Evolutionary conservation across 2,329 filamentous ascomycete species (phyloP).

Genomic region (Aspergillus transmontanensis): DNA sequence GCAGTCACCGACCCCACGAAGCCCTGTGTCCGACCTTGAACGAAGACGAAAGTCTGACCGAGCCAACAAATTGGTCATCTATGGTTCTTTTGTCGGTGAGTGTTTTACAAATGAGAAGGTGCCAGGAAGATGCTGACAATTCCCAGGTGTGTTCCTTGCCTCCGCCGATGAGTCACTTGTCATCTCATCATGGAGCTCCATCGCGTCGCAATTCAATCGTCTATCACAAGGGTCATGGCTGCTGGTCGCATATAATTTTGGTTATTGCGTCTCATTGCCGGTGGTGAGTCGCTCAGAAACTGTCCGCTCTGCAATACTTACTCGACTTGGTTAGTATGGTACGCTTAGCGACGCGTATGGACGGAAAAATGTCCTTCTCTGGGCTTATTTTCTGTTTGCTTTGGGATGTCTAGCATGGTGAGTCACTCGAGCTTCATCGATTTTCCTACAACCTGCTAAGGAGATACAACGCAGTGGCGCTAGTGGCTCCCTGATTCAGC

Average conservation of each 20-base stretch:
- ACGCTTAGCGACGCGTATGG: slow-evolving; percentile 51
- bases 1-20: background rate
- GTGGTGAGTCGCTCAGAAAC: slow-evolving; percentile 20
- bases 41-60: background rate
- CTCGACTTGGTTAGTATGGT: slow-evolving; percentile 37
- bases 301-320: background rate
- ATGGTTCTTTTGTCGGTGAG: slow-evolving; percentile 1
- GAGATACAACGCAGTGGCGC: background rate
- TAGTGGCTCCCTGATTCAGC: slow-evolving; percentile 15
- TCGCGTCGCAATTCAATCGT: slow-evolving; percentile 49
- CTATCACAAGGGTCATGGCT: slow-evolving; percentile 47
- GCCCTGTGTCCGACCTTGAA: background rate
- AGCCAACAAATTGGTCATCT: slow-evolving; percentile 1
- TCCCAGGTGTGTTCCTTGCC: slow-evolving; percentile 60
- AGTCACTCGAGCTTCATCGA: background rate
- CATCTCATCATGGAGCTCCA: slow-evolving; percentile 62
- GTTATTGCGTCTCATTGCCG: slow-evolving; percentile 43
- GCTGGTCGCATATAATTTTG: slow-evolving; percentile 46
- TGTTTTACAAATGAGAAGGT: too few species aligned
- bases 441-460: accelerated
- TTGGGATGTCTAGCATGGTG: slow-evolving; percentile 24
- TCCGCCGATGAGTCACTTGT: slow-evolving; percentile 64
- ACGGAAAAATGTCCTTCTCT: slow-evolving; percentile 42
- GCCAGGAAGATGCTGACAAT: background rate
- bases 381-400: slow-evolving; percentile 35